Evolutionary conservation across 306 rosid genomes (phyloP).

Genomic region (Begonia loranthoides): DNA sequence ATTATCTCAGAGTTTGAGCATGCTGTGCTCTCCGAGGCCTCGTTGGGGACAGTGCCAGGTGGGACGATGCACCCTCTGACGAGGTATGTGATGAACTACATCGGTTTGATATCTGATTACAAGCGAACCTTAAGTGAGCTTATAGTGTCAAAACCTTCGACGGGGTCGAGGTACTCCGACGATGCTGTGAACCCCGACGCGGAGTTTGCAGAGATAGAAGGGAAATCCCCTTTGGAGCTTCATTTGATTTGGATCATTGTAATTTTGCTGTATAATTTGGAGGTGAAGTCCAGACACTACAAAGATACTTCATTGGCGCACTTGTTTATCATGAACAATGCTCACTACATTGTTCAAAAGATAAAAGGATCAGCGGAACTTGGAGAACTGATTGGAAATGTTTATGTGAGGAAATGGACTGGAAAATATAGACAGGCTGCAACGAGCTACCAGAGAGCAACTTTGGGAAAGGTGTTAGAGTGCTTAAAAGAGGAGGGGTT

Average conservation of each 20-base stretch:
- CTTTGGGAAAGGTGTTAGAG: no score
- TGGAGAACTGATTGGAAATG: conserved; percentile 66
- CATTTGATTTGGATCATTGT: conserved; percentile 92
- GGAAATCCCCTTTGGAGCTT: conserved; percentile 50
- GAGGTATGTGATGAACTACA: conserved; percentile 87
- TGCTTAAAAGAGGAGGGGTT: no score
- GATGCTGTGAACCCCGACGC: conserved; percentile 3
- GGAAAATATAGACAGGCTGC: no score
- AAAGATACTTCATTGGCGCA: conserved; percentile 57
- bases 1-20: conserved; percentile 45
- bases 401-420: no score
- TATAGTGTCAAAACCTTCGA: conserved; percentile 8
- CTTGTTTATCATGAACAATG: conserved; percentile 80
- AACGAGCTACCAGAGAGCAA: no score
- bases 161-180: no score
- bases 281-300: conserved; percentile 75
- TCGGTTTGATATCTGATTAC: conserved; percentile 26
- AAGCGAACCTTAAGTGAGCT: neutral
- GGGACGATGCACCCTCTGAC: conserved; percentile 86
- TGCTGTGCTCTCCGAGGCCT: conserved; percentile 71
- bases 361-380: conserved; percentile 67
- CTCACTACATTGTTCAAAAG: conserved; percentile 86
- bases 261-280: conserved; percentile 66
- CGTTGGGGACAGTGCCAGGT: conserved; percentile 72
- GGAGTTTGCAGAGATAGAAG: conserved; percentile 34